Percentiles rank a stretch among this genome's conserved stretches.
Conservation (phyloP, 768 basidiomycete species). For the Calvatia gigantea region DNA sequence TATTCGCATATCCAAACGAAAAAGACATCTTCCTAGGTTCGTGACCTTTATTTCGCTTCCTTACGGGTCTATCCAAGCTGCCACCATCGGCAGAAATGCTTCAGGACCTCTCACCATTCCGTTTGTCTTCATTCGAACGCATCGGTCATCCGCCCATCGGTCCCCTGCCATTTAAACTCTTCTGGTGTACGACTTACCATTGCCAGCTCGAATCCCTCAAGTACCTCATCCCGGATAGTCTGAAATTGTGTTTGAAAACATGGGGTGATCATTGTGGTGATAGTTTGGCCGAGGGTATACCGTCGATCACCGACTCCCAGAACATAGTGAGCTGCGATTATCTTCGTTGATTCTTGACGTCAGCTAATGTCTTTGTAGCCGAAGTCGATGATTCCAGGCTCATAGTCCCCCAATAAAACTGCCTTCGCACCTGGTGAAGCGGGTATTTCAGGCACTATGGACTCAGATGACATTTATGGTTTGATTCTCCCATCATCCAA, state of each 20-base stretch:
- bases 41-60: slow-evolving; percentile 39
- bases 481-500: neutral
- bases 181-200: slow-evolving; percentile 56
- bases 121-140: slow-evolving; percentile 47
- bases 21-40: slow-evolving; percentile 27
- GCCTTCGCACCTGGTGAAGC: neutral
- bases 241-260: slow-evolving; percentile 42
- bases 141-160: slow-evolving; percentile 45
- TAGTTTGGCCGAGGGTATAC: slow-evolving; percentile 42
- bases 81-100: slow-evolving; percentile 40
- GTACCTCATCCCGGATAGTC: slow-evolving; percentile 34
- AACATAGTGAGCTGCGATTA: slow-evolving; percentile 5
- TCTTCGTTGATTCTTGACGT: neutral
- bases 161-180: slow-evolving; percentile 48
- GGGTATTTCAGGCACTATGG: neutral
- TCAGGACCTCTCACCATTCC: slow-evolving; percentile 37
- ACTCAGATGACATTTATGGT: neutral
- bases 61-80: slow-evolving; percentile 34
- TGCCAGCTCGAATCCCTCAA: slow-evolving; percentile 32
- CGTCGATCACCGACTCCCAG: slow-evolving; percentile 26
- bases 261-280: slow-evolving; percentile 45
- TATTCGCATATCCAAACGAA: slow-evolving; percentile 27
- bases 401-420: slow-evolving; percentile 4
- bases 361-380: neutral
- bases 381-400: slow-evolving; percentile 8